Evolutionary conservation across 225 moss, liverwort and hornwort genomes (phyloP).

Genomic region (Takakia lepidozioides): DNA sequence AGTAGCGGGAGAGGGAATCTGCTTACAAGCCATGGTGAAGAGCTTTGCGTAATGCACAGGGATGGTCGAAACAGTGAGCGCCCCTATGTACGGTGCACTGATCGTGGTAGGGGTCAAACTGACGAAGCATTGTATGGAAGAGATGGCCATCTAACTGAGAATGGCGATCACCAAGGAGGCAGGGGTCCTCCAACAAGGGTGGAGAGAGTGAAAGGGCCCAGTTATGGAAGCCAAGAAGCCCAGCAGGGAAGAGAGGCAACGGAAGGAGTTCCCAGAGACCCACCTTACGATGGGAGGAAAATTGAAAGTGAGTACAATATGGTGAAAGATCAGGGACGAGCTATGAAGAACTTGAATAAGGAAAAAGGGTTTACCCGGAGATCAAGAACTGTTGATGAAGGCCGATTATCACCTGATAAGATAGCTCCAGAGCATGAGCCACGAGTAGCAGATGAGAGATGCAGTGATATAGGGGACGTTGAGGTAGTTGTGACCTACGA

Average conservation of each 20-base stretch:
- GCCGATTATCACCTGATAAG: background rate
- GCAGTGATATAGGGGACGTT: background rate
- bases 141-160: background rate
- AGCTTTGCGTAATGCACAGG: background rate
- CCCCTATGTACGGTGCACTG: background rate
- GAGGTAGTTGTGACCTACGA: background rate
- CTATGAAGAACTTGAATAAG: background rate
- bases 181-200: background rate
- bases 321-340: background rate
- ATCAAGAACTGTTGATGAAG: too few species aligned
- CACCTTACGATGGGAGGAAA: background rate
- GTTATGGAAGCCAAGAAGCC: background rate
- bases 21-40: background rate
- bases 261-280: background rate
- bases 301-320: background rate
- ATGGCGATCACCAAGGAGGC: background rate
- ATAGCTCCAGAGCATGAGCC: background rate
- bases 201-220: background rate
- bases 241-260: background rate
- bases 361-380: too few species aligned
- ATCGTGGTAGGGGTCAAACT: background rate
- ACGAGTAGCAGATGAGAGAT: conserved; percentile 2
- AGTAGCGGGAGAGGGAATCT: background rate
- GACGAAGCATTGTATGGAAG: background rate
- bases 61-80: background rate